Base-by-base conservation (phyloP, 179 eudicot species). In the Corrigiola litoralis region DNA sequence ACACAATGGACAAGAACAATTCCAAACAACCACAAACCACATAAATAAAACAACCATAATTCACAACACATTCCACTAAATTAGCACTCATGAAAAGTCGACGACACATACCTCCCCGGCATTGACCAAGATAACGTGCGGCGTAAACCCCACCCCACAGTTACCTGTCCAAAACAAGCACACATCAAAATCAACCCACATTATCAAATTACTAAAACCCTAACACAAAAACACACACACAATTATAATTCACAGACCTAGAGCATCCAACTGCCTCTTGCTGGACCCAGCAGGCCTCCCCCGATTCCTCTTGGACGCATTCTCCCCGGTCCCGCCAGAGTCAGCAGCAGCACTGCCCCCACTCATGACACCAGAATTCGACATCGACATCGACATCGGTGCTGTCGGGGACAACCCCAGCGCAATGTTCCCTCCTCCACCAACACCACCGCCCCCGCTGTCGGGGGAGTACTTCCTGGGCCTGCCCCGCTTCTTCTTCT, bases 401-500 rank as follows among this genome's bases (percentile, higher is more conserved):
- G 92, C 82, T 0, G 85, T 70, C 3, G 95, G 79, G 27, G 92
- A 69, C 46, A 90, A 72, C 2, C 81, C 89, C n/a, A 90, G 67
- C 13, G 86, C 85, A 80, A 84, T 84, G 78, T 77, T 82, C 29
- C 80, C 65, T 1, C 79, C 78, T 0, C 79, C 79, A 29, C 60
- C 71, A 28, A 6, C 12, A 18, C 42, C 61, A 4, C 28, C 28
- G 76, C 75, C 80, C 28, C 79, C 68, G 0, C 76, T 70, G 34
- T 86, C 94, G 0, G 94, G 92, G 0, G 95, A 86, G 71, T 91
- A 91, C 71, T 91, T 91, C 31, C 97, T 81, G 16, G 97, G 97
- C 32, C 97, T 58, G 0, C 97, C 97, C 28, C 96, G 73, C 69
- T 86, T 91, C 85, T 87, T 89, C 77, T 73, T 82, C 4, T 77